Evolutionary conservation across 768 basidiomycete species (phyloP).

Genomic region (Russula compacta): DNA sequence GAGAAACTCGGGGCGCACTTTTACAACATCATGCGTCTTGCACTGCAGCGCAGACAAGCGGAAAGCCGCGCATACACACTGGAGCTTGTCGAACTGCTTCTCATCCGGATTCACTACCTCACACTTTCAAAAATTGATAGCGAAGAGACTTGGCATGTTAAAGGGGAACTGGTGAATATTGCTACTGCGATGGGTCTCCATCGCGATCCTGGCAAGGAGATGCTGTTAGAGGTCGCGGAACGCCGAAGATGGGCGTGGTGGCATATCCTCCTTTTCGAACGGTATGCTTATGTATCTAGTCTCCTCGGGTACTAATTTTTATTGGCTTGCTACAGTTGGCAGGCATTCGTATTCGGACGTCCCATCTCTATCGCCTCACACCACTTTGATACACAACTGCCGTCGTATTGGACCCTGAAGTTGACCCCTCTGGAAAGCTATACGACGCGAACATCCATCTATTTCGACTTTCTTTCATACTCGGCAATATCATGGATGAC

Average conservation of each 20-base stretch:
- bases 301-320: neutral
- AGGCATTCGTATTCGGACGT: slow-evolving; percentile 73
- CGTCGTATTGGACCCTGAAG: slow-evolving; percentile 51
- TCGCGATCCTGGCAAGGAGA: slow-evolving; percentile 66
- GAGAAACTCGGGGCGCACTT: slow-evolving; percentile 58
- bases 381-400: slow-evolving; percentile 69
- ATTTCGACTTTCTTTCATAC: slow-evolving; percentile 58
- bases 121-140: slow-evolving; percentile 57
- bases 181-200: slow-evolving; percentile 72
- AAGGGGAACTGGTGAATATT: slow-evolving; percentile 58
- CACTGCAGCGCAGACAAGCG: slow-evolving; percentile 51
- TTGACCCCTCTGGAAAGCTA: slow-evolving; percentile 45
- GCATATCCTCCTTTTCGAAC: slow-evolving; percentile 67
- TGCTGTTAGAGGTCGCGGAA: slow-evolving; percentile 60
- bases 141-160: slow-evolving; percentile 65
- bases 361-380: slow-evolving; percentile 62
- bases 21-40: slow-evolving; percentile 58
- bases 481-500: slow-evolving; percentile 74
- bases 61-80: slow-evolving; percentile 45
- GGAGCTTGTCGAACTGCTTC: slow-evolving; percentile 60
- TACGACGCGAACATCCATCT: slow-evolving; percentile 62
- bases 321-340: slow-evolving; percentile 44
- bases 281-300: slow-evolving; percentile 34
- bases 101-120: slow-evolving; percentile 59
- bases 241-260: slow-evolving; percentile 79